Conservation (phyloP, 768 basidiomycete genomes). For the Pleurotus sapidus region DNA sequence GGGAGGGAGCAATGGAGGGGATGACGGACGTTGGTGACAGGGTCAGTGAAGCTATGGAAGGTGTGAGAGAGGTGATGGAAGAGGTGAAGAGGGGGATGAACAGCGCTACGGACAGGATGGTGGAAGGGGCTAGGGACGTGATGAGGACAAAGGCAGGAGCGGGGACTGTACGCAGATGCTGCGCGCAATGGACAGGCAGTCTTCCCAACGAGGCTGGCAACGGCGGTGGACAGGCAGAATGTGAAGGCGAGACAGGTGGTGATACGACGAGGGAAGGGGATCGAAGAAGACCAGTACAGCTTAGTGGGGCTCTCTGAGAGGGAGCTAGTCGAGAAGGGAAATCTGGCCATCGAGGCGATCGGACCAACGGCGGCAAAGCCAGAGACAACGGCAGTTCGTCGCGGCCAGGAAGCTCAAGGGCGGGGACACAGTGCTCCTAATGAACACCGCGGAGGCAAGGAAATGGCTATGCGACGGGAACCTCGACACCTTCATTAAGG, state of each 20-base stretch:
- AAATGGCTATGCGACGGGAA: slow-evolving; percentile 13
- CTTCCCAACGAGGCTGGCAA: not conserved
- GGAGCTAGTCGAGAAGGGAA: slow-evolving; percentile 8
- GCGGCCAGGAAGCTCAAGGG: slow-evolving; percentile 10
- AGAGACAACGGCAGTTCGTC: slow-evolving; percentile 8
- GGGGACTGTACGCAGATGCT: not conserved
- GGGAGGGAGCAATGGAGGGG: no score
- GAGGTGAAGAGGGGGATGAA: not conserved
- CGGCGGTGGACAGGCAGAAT: not conserved
- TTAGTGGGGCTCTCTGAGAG: not conserved
- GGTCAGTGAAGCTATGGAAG: no score
- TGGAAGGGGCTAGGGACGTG: not conserved
- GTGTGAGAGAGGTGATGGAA: not conserved
- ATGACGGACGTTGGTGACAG: no score
- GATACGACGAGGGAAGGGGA: not conserved
- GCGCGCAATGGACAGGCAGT: not conserved
- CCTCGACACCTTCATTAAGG: slow-evolving; percentile 7
- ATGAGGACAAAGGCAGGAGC: not conserved
- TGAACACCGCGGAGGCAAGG: slow-evolving; percentile 9
- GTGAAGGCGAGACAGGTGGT: not conserved
- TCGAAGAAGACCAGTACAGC: not conserved
- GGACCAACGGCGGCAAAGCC: not conserved
- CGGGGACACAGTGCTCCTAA: slow-evolving; percentile 13
- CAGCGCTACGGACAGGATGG: not conserved
- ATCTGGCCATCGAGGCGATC: slow-evolving; percentile 1